Percentiles rank a stretch among this genome's conserved stretches.
phyloP scores from a whole-genome alignment of 2,329 filamentous ascomycete species.

The Colletotrichum graminicola region DNA sequence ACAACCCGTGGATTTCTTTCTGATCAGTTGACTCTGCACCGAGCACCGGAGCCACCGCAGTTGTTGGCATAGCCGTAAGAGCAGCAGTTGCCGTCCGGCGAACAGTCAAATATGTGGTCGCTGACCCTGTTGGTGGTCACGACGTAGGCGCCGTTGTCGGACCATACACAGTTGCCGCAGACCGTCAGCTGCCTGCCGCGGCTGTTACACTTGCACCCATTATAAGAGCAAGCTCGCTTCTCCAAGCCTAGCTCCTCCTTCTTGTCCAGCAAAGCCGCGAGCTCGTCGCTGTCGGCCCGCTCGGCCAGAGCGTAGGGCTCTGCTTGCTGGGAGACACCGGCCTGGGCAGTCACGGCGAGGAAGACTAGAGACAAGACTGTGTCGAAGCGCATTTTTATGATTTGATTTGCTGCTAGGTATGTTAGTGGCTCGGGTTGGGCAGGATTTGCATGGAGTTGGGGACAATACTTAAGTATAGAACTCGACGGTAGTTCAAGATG shows the following conservation, averaged over 20 bases:
- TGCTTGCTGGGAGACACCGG: conserved; percentile 19
- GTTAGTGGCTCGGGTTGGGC: not conserved
- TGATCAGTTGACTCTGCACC: conserved; percentile 34
- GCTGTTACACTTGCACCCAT: conserved; percentile 46
- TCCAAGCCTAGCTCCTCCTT: conserved; percentile 20
- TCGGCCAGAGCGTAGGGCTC: conserved; percentile 26
- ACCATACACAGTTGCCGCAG: conserved; percentile 46
- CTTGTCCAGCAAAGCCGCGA: not conserved
- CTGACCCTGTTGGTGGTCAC: conserved; percentile 43
- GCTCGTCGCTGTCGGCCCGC: conserved; percentile 13
- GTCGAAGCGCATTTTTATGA: conserved; percentile 38
- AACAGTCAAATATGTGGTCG: conserved; percentile 46
- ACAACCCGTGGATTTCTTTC: not conserved
- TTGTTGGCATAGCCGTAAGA: conserved; percentile 44
- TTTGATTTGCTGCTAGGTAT: not conserved
- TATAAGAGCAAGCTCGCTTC: conserved; percentile 44
- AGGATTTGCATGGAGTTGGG: too few relatives aligned
- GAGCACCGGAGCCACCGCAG: conserved; percentile 37
- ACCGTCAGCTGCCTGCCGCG: conserved; percentile 44
- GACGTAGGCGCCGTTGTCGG: conserved; percentile 35
- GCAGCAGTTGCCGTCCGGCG: conserved; percentile 44
- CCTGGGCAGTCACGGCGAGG: conserved; percentile 20
- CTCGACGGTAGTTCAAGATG: not conserved
- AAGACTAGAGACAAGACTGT: conserved; percentile 12
- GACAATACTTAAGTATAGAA: not conserved